These are phyloP conservation scores for Mortierella hygrophila DNA, from an alignment of 192 early-diverging fungal genomes.

Conservation along the genomic window DNA sequence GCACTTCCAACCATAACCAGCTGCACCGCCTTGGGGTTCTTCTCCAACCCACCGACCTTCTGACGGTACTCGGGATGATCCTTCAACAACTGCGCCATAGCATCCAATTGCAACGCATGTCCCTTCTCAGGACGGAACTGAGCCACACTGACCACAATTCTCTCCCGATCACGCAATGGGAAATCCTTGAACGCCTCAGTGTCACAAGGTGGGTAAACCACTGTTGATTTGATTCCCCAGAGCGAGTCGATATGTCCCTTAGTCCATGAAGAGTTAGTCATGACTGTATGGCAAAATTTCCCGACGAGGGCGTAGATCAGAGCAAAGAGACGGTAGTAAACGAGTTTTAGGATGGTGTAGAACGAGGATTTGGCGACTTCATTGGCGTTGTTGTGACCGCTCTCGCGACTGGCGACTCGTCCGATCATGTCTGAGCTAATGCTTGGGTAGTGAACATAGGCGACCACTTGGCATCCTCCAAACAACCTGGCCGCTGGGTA, in stretches of 20 bases:
- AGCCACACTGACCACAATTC: slow-evolving; percentile 86
- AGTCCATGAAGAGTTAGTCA: slow-evolving; percentile 99
- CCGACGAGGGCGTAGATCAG: slow-evolving; percentile 83
- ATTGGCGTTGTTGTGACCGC: slow-evolving; percentile 72
- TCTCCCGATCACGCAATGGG: slow-evolving; percentile 66
- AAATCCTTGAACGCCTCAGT: slow-evolving; percentile 72
- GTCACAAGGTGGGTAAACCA: slow-evolving; percentile 97
- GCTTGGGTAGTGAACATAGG: slow-evolving; percentile 97
- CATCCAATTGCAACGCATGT: slow-evolving; percentile 85
- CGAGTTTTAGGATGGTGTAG: slow-evolving; percentile 71
- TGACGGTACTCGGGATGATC: slow-evolving; percentile 67
- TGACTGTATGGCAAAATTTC: slow-evolving; percentile 81
- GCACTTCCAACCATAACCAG: slow-evolving; percentile 91
- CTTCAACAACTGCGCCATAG: slow-evolving; percentile 74
- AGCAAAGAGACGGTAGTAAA: slow-evolving; percentile 90
- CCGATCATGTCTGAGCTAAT: slow-evolving; percentile 76
- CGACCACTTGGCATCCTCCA: slow-evolving; percentile 70
- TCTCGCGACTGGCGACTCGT: slow-evolving; percentile 43
- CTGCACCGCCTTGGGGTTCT: slow-evolving; percentile 47
- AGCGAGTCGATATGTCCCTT: slow-evolving; percentile 88
- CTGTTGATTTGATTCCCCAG: slow-evolving; percentile 77
- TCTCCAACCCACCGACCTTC: slow-evolving; percentile 7
- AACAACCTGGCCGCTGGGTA: slow-evolving; percentile 83
- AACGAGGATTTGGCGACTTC: slow-evolving; percentile 67
- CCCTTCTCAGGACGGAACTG: slow-evolving; percentile 99